Conservation (phyloP, 306 rosid genomes). For the Carpinus viminea region DNA sequence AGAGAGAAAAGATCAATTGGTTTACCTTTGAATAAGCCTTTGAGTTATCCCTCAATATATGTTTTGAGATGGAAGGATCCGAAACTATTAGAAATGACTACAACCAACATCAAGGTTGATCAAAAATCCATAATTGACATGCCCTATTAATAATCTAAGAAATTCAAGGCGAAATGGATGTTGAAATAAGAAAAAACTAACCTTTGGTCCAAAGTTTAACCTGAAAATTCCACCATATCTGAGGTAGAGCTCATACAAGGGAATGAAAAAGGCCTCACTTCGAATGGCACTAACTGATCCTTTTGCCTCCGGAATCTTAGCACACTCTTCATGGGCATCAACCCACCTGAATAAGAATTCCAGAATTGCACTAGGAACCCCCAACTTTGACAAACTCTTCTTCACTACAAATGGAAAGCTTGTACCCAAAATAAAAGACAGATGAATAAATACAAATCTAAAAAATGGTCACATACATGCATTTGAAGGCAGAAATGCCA, state of each 20-base stretch:
- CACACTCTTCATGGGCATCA: constrained; percentile 39
- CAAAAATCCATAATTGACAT: neutral
- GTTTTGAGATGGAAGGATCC: constrained; percentile 91
- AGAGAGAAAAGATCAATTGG: constrained; percentile 7
- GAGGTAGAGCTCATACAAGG: constrained; percentile 83
- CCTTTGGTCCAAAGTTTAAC: constrained; percentile 96
- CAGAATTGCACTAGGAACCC: constrained; percentile 62
- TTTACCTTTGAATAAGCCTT: constrained; percentile 94
- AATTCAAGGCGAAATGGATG: neutral
- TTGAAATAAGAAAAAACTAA: constrained; percentile 33
- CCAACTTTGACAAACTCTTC: constrained; percentile 65
- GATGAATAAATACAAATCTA: neutral
- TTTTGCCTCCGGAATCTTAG: constrained; percentile 84
- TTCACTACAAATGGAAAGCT: constrained; percentile 59
- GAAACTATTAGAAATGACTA: constrained; percentile 96
- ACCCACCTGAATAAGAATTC: constrained; percentile 54
- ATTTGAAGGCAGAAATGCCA: neutral
- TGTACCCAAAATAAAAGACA: constrained; percentile 37
- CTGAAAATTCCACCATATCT: constrained; percentile 91
- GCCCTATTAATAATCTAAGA: neutral
- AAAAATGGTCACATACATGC: neutral
- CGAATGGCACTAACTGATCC: constrained; percentile 66
- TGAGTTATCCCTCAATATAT: constrained; percentile 80
- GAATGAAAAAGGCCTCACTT: constrained; percentile 87
- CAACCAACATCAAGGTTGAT: constrained; percentile 25